phyloP scores from a whole-genome alignment of 1,139 yeast genomes.

The Eremothecium coryli region DNA sequence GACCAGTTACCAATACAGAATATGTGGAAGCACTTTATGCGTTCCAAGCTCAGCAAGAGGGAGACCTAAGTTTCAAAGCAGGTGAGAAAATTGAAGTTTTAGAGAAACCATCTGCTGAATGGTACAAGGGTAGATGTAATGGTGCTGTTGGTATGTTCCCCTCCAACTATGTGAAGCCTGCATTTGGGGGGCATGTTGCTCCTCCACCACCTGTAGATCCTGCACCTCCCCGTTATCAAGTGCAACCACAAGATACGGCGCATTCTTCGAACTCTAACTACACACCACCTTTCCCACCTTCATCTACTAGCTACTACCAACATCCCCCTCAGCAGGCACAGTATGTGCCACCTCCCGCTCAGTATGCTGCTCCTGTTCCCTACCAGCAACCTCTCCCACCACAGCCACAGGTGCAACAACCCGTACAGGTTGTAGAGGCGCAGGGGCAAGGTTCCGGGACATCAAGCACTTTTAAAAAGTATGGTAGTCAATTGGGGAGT shows the following conservation, averaged over 20 bases:
- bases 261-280: slow-evolving; percentile 11
- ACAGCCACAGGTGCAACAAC: slow-evolving; percentile 24
- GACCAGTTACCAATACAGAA: slow-evolving; percentile 22
- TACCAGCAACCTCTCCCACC: slow-evolving; percentile 23
- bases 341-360: slow-evolving; percentile 16
- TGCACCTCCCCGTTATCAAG: slow-evolving; percentile 44
- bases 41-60: slow-evolving; percentile 58
- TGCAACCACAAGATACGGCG: slow-evolving; percentile 13
- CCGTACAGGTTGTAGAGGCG: slow-evolving; percentile 17
- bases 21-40: slow-evolving; percentile 63
- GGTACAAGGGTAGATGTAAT: slow-evolving; percentile 78
- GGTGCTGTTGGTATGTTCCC: slow-evolving; percentile 78
- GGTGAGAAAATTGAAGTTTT: slow-evolving; percentile 64
- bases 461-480: slow-evolving; percentile 41
- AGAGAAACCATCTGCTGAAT: slow-evolving; percentile 72
- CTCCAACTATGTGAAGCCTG: slow-evolving; percentile 61
- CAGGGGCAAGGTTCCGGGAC: slow-evolving; percentile 20
- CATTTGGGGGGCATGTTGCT: slow-evolving; percentile 31
- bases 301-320: slow-evolving; percentile 21
- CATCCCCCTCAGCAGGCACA: slow-evolving; percentile 21
- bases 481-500: slow-evolving; percentile 80
- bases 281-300: slow-evolving; percentile 29
- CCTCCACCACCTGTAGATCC: slow-evolving; percentile 27
- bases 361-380: slow-evolving; percentile 20
- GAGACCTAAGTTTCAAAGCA: slow-evolving; percentile 53